Conservation (phyloP, 176 grass and related monocot species). For the Carex scoparia region DNA sequence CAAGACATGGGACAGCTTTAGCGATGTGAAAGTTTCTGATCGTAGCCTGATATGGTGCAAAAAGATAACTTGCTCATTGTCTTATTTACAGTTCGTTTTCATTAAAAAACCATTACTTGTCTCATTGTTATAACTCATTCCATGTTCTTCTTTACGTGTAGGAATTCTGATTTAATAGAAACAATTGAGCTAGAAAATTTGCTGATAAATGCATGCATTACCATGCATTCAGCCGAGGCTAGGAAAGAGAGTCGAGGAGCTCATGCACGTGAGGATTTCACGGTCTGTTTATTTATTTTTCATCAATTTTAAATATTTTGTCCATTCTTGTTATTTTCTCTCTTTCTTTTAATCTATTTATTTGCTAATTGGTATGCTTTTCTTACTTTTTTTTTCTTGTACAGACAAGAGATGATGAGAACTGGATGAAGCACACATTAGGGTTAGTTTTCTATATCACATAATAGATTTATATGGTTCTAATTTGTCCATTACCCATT, state of each 20-base stretch:
- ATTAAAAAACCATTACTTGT: background rate
- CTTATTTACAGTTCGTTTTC: background rate
- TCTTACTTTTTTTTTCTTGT: slow-evolving; percentile 15
- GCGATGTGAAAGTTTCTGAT: slow-evolving; percentile 58
- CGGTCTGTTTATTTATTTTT: slow-evolving; percentile 36
- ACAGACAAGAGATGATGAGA: slow-evolving; percentile 80
- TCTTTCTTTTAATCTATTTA: background rate
- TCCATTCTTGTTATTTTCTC: background rate
- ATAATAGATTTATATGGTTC: background rate
- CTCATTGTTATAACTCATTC: background rate
- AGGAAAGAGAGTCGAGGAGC: slow-evolving; percentile 93
- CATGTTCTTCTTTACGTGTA: slow-evolving; percentile 24
- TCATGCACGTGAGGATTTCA: slow-evolving; percentile 96
- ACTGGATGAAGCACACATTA: slow-evolving; percentile 77
- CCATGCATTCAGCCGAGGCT: slow-evolving; percentile 91
- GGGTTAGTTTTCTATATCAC: slow-evolving; percentile 51
- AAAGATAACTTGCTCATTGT: slow-evolving; percentile 18
- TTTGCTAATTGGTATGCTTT: background rate
- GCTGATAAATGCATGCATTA: slow-evolving; percentile 90
- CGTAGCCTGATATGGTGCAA: slow-evolving; percentile 74
- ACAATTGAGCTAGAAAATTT: slow-evolving; percentile 90
- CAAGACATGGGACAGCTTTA: slow-evolving; percentile 61
- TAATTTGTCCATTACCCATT: background rate
- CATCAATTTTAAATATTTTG: background rate
- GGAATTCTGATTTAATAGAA: slow-evolving; percentile 97